Base-by-base conservation (phyloP, 2,329 filamentous ascomycete species). In the Penicillium verrucosum region DNA sequence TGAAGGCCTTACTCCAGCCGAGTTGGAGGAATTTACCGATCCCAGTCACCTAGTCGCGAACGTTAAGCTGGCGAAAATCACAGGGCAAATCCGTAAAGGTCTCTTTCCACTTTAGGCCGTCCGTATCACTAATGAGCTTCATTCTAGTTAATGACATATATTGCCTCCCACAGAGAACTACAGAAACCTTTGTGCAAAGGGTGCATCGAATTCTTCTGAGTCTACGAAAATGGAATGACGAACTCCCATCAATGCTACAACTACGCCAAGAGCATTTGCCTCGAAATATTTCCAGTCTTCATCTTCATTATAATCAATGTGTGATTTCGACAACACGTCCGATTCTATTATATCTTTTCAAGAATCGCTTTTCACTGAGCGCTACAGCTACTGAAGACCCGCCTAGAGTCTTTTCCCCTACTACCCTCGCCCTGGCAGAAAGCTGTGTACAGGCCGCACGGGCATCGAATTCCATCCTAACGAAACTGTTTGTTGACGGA, bases 301-400 rank as follows among this genome's bases (percentile, higher is more conserved):
- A 68, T 60, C 51, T 68, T 14, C 59, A 64, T 49, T 67, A 67
- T 47, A 67, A 60, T 32, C 58, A 69, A 57, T 72, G 69, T 57
- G 62, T 69, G 1, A 69, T 68, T 27, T 58, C 63, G 18, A 65
- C 67, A 2, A 69, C 67, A 4, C 57, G 68, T 21, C 65, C 67
- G 5, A 68, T 70, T 41, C 57, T 70, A 16, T 58, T 70, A 45
- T 65, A 70, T 62, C 50, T 70, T 14, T 66, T 70, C 62, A 64
- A 66, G 40, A 56, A 63, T 43, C 57, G 61, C 29, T 36, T 36
- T 36, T 36, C 34, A 36, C 34, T 36, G 14, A 36, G 34, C 14
- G 34, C 34, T 36, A 36, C 34, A 36, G 6, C 34, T n/a, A 1
- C 14, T 7, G 34, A 36, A 36, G 34, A 5, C 34, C 34, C 34